Evolutionary conservation across 2,329 filamentous ascomycete genomes (phyloP).

Genomic region (Claviceps sp.): DNA sequence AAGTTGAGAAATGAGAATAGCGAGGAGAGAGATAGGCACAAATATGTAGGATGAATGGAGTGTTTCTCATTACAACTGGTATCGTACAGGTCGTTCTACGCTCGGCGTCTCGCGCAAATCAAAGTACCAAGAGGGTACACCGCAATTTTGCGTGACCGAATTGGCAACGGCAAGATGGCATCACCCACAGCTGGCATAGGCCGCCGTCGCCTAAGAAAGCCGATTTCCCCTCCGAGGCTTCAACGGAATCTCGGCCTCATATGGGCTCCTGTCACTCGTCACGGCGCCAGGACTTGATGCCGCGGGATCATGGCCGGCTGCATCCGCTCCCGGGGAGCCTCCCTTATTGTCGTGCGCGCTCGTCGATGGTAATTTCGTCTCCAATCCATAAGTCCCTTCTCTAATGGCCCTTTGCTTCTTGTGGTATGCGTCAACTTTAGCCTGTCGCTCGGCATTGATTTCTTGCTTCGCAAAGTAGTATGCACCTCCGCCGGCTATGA

Average conservation of each 20-base stretch:
- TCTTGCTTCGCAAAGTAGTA: constrained; percentile 93
- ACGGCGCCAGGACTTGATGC: constrained; percentile 69
- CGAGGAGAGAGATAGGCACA: neutral
- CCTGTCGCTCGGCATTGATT: constrained; percentile 80
- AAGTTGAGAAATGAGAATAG: neutral
- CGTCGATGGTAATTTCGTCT: constrained; percentile 20
- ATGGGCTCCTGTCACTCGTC: constrained; percentile 72
- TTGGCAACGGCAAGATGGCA: neutral
- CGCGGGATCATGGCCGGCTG: constrained; percentile 58
- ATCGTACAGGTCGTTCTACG: neutral
- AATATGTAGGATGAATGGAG: neutral
- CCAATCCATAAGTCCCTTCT: constrained; percentile 36
- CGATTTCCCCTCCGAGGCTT: constrained; percentile 73
- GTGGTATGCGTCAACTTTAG: constrained; percentile 53
- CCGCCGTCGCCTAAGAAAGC: constrained; percentile 42
- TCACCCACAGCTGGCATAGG: neutral
- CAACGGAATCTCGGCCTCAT: constrained; percentile 68
- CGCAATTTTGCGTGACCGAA: neutral
- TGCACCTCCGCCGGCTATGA: constrained; percentile 68
- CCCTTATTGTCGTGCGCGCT: constrained; percentile 21
- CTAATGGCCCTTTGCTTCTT: constrained; percentile 49
- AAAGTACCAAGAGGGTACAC: neutral
- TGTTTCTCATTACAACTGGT: neutral
- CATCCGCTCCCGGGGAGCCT: constrained; percentile 44
- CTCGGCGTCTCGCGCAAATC: neutral